phyloP scores from a whole-genome alignment of 257 asterid genomes.

The Jaltomata sinuosa region DNA sequence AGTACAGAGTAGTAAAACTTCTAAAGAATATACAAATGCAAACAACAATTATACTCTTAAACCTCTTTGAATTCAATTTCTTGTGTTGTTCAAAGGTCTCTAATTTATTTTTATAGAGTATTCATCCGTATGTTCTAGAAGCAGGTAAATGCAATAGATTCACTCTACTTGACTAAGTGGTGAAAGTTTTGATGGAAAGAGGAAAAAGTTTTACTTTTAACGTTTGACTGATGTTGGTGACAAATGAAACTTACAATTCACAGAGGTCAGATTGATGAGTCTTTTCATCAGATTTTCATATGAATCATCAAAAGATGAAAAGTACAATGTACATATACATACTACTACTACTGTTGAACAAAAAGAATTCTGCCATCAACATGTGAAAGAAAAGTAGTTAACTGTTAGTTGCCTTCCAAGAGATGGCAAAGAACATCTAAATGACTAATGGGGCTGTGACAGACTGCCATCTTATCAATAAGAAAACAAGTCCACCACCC shows the following conservation, averaged over 20 bases:
- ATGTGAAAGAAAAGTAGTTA: not conserved
- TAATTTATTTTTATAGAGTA: not conserved
- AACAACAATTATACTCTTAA: not conserved
- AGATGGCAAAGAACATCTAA: not conserved
- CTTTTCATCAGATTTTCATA: not conserved
- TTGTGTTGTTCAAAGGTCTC: not conserved
- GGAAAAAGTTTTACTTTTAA: not conserved
- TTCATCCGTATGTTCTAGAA: not conserved
- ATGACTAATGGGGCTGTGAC: not conserved
- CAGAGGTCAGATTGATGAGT: not conserved
- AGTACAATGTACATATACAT: not conserved
- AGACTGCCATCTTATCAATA: not conserved
- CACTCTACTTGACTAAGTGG: not conserved
- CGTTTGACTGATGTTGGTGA: not conserved
- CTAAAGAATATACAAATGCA: not conserved
- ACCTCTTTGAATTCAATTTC: not conserved
- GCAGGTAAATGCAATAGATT: not conserved
- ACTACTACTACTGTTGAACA: not conserved
- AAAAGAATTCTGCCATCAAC: not conserved
- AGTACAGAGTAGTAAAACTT: not conserved
- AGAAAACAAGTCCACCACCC: conserved; percentile 3
- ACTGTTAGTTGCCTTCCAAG: conserved; percentile 2
- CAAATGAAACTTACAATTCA: not conserved
- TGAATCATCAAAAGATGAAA: not conserved
- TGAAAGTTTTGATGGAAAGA: not conserved